Evolutionary conservation across 345 rosid species (phyloP).

Genomic region (Gossypium anomalum): DNA sequence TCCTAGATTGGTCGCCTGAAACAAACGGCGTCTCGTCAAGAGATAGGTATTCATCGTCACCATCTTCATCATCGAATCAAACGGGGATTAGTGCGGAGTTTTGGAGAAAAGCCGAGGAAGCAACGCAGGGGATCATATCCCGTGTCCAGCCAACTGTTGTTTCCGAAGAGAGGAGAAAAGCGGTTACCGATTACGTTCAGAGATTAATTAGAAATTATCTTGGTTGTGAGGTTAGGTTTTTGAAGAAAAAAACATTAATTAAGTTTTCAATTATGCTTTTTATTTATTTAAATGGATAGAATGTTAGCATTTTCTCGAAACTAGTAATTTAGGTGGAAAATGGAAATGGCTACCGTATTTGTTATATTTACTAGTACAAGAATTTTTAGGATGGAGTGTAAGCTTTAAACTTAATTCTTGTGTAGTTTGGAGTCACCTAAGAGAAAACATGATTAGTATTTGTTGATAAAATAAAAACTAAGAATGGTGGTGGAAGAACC

Average conservation of each 20-base stretch:
- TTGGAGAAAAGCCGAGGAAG: constrained; percentile 60
- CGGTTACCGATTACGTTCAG: constrained; percentile 63
- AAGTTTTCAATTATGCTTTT: neutral
- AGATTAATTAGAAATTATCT: constrained; percentile 39
- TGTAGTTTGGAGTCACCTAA: constrained; percentile 2
- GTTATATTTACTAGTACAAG: neutral
- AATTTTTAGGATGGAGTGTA: neutral
- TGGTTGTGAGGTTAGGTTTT: constrained; percentile 51
- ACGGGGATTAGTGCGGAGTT: constrained; percentile 36
- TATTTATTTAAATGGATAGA: neutral
- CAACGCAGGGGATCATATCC: constrained; percentile 51
- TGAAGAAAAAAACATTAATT: neutral
- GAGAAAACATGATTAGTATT: neutral
- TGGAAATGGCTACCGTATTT: neutral
- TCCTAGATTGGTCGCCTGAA: constrained; percentile 57
- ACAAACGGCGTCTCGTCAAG: constrained; percentile 33
- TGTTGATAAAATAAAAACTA: neutral
- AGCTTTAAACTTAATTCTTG: neutral
- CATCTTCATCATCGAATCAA: constrained; percentile 28
- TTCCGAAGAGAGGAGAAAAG: constrained; percentile 64
- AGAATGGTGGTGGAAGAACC: neutral
- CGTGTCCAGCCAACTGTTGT: constrained; percentile 61
- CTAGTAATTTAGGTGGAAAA: neutral
- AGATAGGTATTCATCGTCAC: constrained; percentile 37
- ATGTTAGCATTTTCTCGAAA: neutral